A percentile compares a stretch with the other conserved stretches of the same genome.
Evolutionary conservation across 2,329 filamentous ascomycete species (phyloP).

Genomic region (Colletotrichum chlorophyti): DNA sequence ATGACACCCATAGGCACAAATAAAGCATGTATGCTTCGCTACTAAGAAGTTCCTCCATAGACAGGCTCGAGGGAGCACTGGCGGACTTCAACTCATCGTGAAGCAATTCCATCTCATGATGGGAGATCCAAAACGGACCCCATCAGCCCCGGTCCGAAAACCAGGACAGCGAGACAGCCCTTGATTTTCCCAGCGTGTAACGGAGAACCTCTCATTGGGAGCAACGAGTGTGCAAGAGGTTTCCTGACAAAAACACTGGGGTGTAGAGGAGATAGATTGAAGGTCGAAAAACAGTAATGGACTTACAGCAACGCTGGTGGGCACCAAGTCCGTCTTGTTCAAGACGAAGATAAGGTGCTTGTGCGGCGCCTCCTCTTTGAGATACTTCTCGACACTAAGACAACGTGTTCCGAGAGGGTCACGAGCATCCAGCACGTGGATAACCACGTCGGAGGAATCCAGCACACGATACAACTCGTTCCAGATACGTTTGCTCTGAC

Average conservation of each 20-base stretch:
- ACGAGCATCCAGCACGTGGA: constrained; percentile 91
- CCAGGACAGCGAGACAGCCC: constrained; percentile 70
- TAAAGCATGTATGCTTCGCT: constrained; percentile 80
- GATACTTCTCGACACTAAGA: constrained; percentile 80
- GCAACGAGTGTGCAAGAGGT: constrained; percentile 65
- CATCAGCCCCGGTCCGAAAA: constrained; percentile 74
- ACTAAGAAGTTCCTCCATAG: constrained; percentile 94
- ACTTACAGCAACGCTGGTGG: constrained; percentile 95
- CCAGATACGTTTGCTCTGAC: constrained; percentile 95
- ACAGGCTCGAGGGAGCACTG: constrained; percentile 55
- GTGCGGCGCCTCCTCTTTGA: constrained; percentile 90
- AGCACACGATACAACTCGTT: constrained; percentile 97
- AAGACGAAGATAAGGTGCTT: constrained; percentile 92
- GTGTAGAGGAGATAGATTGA: constrained; percentile 38
- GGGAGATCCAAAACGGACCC: constrained; percentile 86
- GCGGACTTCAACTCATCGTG: constrained; percentile 97
- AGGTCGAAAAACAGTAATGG: constrained; percentile 27
- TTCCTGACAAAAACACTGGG: constrained; percentile 89
- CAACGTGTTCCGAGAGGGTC: constrained; percentile 92
- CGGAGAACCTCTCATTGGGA: constrained; percentile 82
- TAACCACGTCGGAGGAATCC: constrained; percentile 92
- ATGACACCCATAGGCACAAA: constrained; percentile 27
- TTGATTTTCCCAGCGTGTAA: constrained; percentile 99
- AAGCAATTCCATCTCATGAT: constrained; percentile 82
- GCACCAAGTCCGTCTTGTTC: constrained; percentile 93